These are phyloP conservation scores for Colletotrichum tanaceti DNA, from an alignment of 2,329 filamentous ascomycete species.

Conservation along the genomic window DNA sequence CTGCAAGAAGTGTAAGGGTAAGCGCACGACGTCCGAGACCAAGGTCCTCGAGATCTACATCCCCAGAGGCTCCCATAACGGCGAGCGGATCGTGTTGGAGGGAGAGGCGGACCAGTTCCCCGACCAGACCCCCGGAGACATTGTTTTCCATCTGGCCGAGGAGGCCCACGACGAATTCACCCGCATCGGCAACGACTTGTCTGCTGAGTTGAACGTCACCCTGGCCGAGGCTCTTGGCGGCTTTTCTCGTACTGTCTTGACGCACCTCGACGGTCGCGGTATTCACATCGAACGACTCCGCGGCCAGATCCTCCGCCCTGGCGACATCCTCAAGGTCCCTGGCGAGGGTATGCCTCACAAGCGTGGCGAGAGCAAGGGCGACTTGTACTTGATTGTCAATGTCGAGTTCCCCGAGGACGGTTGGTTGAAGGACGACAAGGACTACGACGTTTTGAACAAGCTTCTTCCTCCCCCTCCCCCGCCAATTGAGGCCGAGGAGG, in stretches of 20 bases:
- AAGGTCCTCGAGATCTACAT: slow-evolving; percentile 98
- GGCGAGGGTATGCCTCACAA: slow-evolving; percentile 97
- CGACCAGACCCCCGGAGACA: slow-evolving; percentile 89
- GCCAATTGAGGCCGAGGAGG: slow-evolving; percentile 75
- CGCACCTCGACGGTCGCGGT: slow-evolving; percentile 92
- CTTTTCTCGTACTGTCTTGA: slow-evolving; percentile 90
- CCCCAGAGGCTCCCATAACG: slow-evolving; percentile 84
- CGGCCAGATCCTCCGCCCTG: slow-evolving; percentile 84
- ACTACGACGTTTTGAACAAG: slow-evolving; percentile 77
- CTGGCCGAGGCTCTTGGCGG: slow-evolving; percentile 87
- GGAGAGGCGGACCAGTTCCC: slow-evolving; percentile 95
- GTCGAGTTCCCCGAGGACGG: slow-evolving; percentile 89
- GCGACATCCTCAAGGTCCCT: slow-evolving; percentile 84
- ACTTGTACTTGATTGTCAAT: slow-evolving; percentile 87
- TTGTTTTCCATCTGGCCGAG: slow-evolving; percentile 89
- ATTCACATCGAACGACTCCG: slow-evolving; percentile 83
- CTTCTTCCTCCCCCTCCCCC: slow-evolving; percentile 75
- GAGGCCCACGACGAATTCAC: slow-evolving; percentile 84
- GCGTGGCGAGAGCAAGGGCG: slow-evolving; percentile 83
- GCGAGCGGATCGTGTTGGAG: slow-evolving; percentile 89
- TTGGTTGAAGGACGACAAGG: slow-evolving; percentile 80
- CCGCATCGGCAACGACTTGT: slow-evolving; percentile 85
- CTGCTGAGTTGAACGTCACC: slow-evolving; percentile 82
- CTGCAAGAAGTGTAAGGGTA: slow-evolving; percentile 99
- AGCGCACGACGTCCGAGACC: slow-evolving; percentile 84